Percentiles rank a stretch among this genome's conserved stretches.
These are phyloP conservation scores for Naganishia sp. DNA, from an alignment of 1,284 basidiomycete genomes.

Conservation along the genomic window DNA sequence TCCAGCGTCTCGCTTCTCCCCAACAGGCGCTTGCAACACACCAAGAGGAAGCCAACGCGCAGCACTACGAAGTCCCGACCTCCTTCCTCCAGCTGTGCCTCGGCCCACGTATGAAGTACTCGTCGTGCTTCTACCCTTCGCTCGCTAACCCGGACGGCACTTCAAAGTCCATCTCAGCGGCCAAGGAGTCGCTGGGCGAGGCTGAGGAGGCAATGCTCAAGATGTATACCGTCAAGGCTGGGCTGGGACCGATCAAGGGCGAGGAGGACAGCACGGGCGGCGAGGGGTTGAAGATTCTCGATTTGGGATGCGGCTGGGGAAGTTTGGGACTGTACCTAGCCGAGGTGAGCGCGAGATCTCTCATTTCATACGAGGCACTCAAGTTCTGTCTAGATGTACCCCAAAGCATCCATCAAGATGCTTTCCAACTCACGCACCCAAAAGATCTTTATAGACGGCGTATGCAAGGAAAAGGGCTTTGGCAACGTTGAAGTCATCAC, in stretches of 20 bases:
- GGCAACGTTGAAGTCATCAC: conserved; percentile 69
- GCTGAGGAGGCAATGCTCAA: conserved; percentile 71
- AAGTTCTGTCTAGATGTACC: conserved; percentile 62
- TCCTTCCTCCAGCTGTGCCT: conserved; percentile 67
- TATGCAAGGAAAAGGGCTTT: conserved; percentile 61
- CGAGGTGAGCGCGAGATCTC: conserved; percentile 54
- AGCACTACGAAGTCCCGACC: conserved; percentile 75
- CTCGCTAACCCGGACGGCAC: conserved; percentile 25
- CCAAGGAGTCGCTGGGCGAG: conserved; percentile 65
- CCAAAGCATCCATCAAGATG: conserved; percentile 65
- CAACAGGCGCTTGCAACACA: conserved; percentile 64
- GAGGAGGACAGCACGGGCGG: conserved; percentile 38
- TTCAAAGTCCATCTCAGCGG: conserved; percentile 44
- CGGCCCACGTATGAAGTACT: conserved; percentile 68
- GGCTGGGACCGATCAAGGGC: conserved; percentile 50
- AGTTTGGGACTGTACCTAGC: conserved; percentile 70
- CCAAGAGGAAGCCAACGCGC: conserved; percentile 72
- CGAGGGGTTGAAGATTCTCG: conserved; percentile 69
- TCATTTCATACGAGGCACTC: neutral
- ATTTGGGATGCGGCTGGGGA: conserved; percentile 78
- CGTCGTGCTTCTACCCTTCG: conserved; percentile 68
- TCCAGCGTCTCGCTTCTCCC: conserved; percentile 52
- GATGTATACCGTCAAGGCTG: conserved; percentile 69
- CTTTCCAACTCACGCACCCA: conserved; percentile 73
- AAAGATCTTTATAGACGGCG: conserved; percentile 66